phyloP scores from a whole-genome alignment of 176 grass and related monocot genomes.

The Chloris gayana region DNA sequence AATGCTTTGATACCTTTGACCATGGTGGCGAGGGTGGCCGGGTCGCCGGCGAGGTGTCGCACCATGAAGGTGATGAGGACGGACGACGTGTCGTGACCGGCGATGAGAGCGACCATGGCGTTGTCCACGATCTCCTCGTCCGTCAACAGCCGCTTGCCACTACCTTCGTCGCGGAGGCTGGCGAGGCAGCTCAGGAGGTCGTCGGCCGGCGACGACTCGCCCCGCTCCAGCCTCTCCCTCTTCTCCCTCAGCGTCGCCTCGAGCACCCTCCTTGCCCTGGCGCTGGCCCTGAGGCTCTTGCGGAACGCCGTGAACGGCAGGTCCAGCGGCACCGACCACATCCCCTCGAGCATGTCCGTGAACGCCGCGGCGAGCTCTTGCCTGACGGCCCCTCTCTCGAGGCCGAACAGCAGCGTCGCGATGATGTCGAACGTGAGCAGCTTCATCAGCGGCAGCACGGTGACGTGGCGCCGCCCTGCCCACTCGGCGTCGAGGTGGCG shows the following conservation, averaged over 20 bases:
- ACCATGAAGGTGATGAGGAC: slow-evolving; percentile 58
- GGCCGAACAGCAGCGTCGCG: slow-evolving; percentile 45
- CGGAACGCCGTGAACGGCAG: slow-evolving; percentile 58
- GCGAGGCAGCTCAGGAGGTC: slow-evolving; percentile 54
- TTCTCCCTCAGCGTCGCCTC: slow-evolving; percentile 27
- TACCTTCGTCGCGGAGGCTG: neutral
- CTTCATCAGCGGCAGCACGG: slow-evolving; percentile 59
- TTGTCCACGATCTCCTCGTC: slow-evolving; percentile 68
- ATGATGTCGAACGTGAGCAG: slow-evolving; percentile 56
- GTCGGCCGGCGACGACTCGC: neutral
- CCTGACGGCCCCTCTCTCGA: slow-evolving; percentile 37
- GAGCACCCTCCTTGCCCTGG: slow-evolving; percentile 21
- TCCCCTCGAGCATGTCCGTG: slow-evolving; percentile 38
- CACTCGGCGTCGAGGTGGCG: slow-evolving; percentile 44
- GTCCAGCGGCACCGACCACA: slow-evolving; percentile 53
- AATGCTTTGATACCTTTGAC: slow-evolving; percentile 16
- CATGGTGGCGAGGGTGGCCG: slow-evolving; percentile 28
- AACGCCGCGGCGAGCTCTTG: slow-evolving; percentile 40
- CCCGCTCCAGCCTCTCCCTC: slow-evolving; percentile 28
- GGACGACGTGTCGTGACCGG: slow-evolving; percentile 54
- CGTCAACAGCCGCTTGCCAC: slow-evolving; percentile 13
- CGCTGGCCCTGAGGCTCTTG: slow-evolving; percentile 44
- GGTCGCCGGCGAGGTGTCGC: slow-evolving; percentile 52
- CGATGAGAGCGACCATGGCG: slow-evolving; percentile 34
- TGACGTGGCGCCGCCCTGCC: slow-evolving; percentile 3